Percentiles rank a stretch among this genome's conserved stretches.
phyloP scores from a whole-genome alignment of 805 yeast genomes.

The Barnettozyma sp. region DNA sequence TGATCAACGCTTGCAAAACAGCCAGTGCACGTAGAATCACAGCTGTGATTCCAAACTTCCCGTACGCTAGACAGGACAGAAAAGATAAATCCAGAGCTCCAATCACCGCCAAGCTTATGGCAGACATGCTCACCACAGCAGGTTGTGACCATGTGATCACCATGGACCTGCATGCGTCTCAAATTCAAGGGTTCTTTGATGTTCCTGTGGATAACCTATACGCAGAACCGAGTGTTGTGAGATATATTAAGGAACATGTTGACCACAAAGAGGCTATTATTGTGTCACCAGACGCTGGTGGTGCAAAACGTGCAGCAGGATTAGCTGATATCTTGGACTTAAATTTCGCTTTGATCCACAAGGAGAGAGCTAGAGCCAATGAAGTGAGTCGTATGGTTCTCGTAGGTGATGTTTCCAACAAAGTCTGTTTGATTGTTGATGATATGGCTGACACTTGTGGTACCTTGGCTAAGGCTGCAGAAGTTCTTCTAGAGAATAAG shows the following conservation, averaged over 20 bases:
- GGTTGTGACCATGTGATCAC: constrained; percentile 96
- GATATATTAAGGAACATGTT: constrained; percentile 66
- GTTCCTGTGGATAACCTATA: constrained; percentile 94
- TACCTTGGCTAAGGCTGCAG: constrained; percentile 91
- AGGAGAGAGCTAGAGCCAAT: constrained; percentile 91
- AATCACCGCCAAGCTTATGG: constrained; percentile 89
- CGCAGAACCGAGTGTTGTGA: constrained; percentile 86
- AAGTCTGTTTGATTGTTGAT: constrained; percentile 81
- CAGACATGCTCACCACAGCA: constrained; percentile 84
- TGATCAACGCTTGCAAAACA: constrained; percentile 92
- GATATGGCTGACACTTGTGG: constrained; percentile 99
- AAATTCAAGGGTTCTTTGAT: constrained; percentile 93
- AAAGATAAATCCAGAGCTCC: constrained; percentile 96
- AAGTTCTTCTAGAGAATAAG: constrained; percentile 69
- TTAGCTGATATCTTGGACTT: constrained; percentile 88
- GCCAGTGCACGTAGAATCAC: constrained; percentile 94
- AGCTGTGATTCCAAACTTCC: constrained; percentile 92
- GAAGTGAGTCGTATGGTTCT: constrained; percentile 93
- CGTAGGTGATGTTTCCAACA: constrained; percentile 87
- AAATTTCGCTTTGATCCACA: constrained; percentile 92
- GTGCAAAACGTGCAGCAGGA: constrained; percentile 94
- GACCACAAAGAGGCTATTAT: constrained; percentile 57
- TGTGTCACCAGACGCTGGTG: constrained; percentile 98
- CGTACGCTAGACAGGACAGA: constrained; percentile 96
- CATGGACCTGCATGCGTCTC: constrained; percentile 95